Evolutionary conservation across 2,329 filamentous ascomycete genomes (phyloP).

Genomic region (Lanzia echinophila): DNA sequence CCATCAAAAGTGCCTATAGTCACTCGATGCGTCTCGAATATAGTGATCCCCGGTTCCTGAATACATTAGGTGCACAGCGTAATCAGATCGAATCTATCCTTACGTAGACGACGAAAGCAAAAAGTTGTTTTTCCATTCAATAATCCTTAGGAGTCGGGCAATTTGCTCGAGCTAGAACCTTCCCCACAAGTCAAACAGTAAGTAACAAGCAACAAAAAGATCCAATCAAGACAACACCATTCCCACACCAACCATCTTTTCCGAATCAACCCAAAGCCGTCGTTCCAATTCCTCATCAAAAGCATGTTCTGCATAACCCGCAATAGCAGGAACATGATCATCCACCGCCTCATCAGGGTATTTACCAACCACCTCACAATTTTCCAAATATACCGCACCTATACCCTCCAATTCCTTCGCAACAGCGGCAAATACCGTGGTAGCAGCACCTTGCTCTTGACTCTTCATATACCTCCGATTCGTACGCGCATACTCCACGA

Average conservation of each 20-base stretch:
- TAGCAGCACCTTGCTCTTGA: conserved; percentile 33
- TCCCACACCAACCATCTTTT: neutral
- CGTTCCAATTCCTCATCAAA: conserved; percentile 33
- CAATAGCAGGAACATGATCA: neutral
- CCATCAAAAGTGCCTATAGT: no score
- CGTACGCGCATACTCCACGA: neutral
- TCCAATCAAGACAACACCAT: no score
- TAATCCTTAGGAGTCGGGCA: no score
- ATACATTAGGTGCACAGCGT: no score
- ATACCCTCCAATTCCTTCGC: conserved; percentile 30
- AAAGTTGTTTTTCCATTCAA: no score
- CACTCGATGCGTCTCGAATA: no score
- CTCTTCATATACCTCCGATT: conserved; percentile 21
- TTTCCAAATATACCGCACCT: conserved; percentile 40
- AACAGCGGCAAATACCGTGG: conserved; percentile 36
- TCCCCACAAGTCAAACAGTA: no score
- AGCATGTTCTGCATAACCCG: neutral
- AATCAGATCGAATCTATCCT: no score
- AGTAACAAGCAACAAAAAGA: no score
- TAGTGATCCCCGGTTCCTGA: no score
- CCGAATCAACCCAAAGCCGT: conserved; percentile 33
- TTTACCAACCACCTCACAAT: conserved; percentile 31
- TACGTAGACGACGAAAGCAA: no score
- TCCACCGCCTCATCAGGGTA: neutral
- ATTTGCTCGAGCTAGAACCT: no score